Conservation (phyloP, 1,139 yeast genomes). For the Candida glucosophila region DNA sequence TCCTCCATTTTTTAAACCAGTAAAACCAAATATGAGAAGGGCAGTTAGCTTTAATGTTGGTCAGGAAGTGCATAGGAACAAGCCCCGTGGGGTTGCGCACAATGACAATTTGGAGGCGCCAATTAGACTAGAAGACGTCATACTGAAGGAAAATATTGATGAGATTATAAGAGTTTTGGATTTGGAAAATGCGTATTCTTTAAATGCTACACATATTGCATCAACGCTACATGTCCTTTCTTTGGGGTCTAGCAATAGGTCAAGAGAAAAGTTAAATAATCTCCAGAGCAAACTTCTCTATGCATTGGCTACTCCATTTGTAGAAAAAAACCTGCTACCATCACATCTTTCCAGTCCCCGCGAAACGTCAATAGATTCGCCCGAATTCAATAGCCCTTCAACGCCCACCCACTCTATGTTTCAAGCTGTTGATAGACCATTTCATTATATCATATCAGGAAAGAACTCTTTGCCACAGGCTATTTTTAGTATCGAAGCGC, state of each 20-base stretch:
- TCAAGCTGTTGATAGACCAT: constrained; percentile 29
- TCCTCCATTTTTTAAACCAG: constrained; percentile 1
- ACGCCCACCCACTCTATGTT: too few species aligned
- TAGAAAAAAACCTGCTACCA: constrained; percentile 30
- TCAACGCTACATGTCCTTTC: constrained; percentile 51
- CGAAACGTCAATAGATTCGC: constrained; percentile 8
- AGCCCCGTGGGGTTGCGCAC: neutral
- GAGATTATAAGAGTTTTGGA: constrained; percentile 36
- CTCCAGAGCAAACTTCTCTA: constrained; percentile 48
- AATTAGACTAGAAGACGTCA: neutral
- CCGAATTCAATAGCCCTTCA: too few species aligned
- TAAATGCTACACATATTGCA: constrained; percentile 33
- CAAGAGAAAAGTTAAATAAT: constrained; percentile 17
- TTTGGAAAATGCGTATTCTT: constrained; percentile 24
- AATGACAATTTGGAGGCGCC: constrained; percentile 2
- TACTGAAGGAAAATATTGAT: constrained; percentile 17
- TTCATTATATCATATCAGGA: constrained; percentile 55
- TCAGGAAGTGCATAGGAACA: constrained; percentile 8
- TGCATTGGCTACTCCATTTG: constrained; percentile 70
- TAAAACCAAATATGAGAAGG: constrained; percentile 26
- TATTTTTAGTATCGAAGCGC: constrained; percentile 68
- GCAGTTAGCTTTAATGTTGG: constrained; percentile 30
- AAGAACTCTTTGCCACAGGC: constrained; percentile 71
- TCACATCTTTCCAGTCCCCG: neutral
- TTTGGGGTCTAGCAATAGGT: constrained; percentile 28